These are phyloP conservation scores for Euphorbia corollata DNA, from an alignment of 441 rosid species.

Conservation along the genomic window DNA sequence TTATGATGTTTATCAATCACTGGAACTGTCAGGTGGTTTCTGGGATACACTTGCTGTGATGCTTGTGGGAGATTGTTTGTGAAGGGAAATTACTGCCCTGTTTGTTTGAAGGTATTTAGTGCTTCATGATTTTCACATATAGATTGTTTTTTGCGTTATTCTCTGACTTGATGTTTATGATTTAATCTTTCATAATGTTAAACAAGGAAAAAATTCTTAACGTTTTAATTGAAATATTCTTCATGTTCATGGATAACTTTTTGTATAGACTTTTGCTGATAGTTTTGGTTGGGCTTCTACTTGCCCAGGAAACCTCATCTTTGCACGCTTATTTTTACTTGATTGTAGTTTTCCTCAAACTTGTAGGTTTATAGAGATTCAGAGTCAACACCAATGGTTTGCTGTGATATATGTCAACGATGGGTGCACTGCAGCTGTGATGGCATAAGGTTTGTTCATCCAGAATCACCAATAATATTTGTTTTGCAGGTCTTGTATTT, in stretches of 20 bases:
- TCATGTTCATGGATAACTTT: no score
- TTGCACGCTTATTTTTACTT: not conserved
- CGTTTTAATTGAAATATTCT: no score
- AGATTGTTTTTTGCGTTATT: not conserved
- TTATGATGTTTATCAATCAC: conserved; percentile 14
- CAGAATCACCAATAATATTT: not conserved
- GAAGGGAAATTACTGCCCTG: conserved; percentile 96
- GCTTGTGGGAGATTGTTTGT: conserved; percentile 98
- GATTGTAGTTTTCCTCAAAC: conserved; percentile 2
- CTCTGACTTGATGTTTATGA: not conserved
- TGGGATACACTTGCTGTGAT: conserved; percentile 97
- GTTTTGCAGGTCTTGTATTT: not conserved
- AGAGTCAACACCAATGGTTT: conserved; percentile 97
- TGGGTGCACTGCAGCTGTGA: conserved; percentile 98
- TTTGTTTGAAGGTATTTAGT: conserved; percentile 72
- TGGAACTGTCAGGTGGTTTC: conserved; percentile 71
- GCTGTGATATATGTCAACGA: conserved; percentile 97
- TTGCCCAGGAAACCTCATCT: not conserved
- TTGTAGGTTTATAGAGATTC: conserved; percentile 92
- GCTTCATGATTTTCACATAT: conserved; percentile 2
- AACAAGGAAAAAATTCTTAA: not conserved
- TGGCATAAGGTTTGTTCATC: conserved; percentile 66
- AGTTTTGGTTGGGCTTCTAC: not conserved
- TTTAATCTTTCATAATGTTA: not conserved
- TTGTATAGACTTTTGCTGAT: conserved; percentile 3